Evolutionary conservation across 2,329 filamentous ascomycete genomes (phyloP), one percentile per base, ranked within the genome.

Genomic region (Sporothrix mexicana): DNA sequence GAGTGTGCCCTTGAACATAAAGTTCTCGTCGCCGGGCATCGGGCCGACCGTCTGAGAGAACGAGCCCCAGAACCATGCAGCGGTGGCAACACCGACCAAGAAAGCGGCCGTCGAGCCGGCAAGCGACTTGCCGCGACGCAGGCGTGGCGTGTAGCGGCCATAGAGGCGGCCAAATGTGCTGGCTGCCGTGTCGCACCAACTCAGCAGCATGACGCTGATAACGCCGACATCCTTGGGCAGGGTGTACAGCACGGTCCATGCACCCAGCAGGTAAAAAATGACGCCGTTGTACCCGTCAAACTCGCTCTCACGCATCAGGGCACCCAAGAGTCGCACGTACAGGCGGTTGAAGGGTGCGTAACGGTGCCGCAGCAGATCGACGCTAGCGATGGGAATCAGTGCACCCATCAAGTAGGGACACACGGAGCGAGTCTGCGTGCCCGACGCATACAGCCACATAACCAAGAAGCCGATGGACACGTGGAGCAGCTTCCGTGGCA

Each of bases 131-230:
- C 95, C 95, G 75, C 88, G 88, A 74, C 96, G 90, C 72, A 99
- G 88, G 70, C 92, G 88, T 51, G 93, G 93, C 1, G 96, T 99
- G 80, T 98, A 95, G 75, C 92, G 89, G 57, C 96, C 96, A 83
- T 93, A 98, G 15, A 95, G 85, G 71, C 96, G 89, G 70, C 96
- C 96, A 79, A 99, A 95, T 0, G 96, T 99, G 80, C 92, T 96
- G 69, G 96, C 96, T 49, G 96, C 96, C 0, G 96, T 98, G 81
- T 99, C 96, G 82, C 96, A 99, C 96, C 96, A 99, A 79, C 93
- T 97, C 30, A 99, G 88, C 55, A 99, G 88, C 78, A 99, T 85
- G 59, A 98, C 92, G 74, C 92, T 91, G 85, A 98, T 92, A 67
- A 97, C 92, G 8, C 92, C 94, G 30, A 99, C 88, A 78, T 99